A percentile compares a stretch with the other conserved stretches of the same genome.
These are phyloP conservation scores for Plasmodium inui DNA, from an alignment of 169 alveolate species.

Conservation along the genomic window DNA sequence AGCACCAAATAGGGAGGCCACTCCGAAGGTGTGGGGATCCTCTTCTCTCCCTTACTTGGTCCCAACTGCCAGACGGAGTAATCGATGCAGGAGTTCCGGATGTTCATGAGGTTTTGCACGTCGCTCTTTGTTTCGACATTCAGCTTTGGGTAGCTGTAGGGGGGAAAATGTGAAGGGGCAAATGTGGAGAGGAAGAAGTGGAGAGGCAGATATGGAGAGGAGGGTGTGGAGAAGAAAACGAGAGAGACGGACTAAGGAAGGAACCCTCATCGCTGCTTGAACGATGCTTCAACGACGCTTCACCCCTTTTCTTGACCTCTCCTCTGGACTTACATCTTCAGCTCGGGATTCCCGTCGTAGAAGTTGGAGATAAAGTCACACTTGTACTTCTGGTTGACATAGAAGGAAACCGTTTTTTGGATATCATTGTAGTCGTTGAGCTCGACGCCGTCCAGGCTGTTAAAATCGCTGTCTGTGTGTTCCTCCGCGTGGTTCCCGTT, in stretches of 20 bases:
- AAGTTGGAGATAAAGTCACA: constrained; percentile 35
- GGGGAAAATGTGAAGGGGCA: background rate
- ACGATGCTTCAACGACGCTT: too few relatives aligned
- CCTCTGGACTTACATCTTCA: constrained; percentile 1
- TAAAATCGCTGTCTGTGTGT: background rate
- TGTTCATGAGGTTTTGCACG: constrained; percentile 30
- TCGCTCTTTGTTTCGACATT: constrained; percentile 68
- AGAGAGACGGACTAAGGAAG: background rate
- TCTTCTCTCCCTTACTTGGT: background rate
- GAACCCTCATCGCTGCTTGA: background rate
- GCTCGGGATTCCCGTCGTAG: constrained; percentile 31
- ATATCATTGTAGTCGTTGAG: background rate
- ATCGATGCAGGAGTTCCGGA: constrained; percentile 15
- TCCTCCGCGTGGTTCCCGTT: background rate
- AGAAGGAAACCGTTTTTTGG: constrained; percentile 32
- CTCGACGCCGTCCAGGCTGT: background rate
- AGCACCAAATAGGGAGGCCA: background rate
- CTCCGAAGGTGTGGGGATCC: background rate
- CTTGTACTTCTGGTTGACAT: constrained; percentile 52
- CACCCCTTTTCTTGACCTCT: background rate
- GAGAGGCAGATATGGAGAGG: background rate
- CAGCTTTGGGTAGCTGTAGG: constrained; percentile 29
- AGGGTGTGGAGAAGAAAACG: background rate
- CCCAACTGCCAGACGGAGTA: constrained; percentile 52
- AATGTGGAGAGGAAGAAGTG: background rate